Evolutionary conservation across 345 rosid species (phyloP).

Genomic region (Microcos paniculata): DNA sequence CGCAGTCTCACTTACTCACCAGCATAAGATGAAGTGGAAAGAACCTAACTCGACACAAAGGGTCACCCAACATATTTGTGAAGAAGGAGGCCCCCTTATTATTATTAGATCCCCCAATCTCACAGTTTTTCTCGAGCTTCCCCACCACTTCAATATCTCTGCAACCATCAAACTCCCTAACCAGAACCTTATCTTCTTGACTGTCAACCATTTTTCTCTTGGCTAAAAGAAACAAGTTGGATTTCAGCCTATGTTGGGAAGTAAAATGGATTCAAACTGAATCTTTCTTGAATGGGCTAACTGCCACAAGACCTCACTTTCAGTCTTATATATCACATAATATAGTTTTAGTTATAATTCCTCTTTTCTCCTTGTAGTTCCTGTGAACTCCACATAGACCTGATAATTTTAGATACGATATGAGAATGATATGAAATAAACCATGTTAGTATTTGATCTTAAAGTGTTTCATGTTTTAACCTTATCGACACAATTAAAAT

Average conservation of each 20-base stretch:
- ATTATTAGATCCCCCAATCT: slow-evolving; percentile 30
- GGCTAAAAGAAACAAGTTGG: slow-evolving; percentile 6
- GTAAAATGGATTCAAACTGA: slow-evolving; percentile 3
- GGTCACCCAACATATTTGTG: slow-evolving; percentile 43
- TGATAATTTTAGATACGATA: no score
- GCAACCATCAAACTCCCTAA: slow-evolving; percentile 46
- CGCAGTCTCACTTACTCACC: slow-evolving; percentile 40
- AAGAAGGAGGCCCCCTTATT: slow-evolving; percentile 41
- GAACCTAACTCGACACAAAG: slow-evolving; percentile 51
- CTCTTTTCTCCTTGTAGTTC: not conserved
- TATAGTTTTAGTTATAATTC: not conserved
- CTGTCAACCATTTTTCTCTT: slow-evolving; percentile 25
- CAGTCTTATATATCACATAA: not conserved
- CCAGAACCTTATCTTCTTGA: slow-evolving; percentile 28
- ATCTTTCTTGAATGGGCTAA: slow-evolving; percentile 26
- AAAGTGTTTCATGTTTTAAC: no score
- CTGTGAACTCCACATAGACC: not conserved
- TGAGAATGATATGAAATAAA: no score
- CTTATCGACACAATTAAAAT: no score
- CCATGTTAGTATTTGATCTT: no score
- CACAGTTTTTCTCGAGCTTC: slow-evolving; percentile 54
- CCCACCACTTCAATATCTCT: slow-evolving; percentile 48
- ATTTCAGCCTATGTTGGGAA: not conserved
- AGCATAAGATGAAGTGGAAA: slow-evolving; percentile 53
- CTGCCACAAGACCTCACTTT: slow-evolving; percentile 10